Percentiles rank a stretch among this genome's conserved stretches.
Evolutionary conservation across 805 yeast species (phyloP).

Genomic region (Tetrapisispora arboricola): DNA sequence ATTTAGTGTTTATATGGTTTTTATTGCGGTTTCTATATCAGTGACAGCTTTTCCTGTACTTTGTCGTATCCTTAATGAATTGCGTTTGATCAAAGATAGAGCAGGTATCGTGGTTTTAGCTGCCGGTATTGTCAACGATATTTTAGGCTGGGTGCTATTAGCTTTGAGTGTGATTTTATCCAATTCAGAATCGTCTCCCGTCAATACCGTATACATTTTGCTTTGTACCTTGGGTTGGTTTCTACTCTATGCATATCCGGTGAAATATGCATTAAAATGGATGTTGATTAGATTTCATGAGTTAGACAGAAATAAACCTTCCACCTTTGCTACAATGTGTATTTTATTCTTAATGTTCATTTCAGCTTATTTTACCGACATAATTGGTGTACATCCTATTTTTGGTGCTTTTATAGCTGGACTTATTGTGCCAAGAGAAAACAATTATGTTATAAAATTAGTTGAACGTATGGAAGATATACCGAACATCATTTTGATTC

Average conservation of each 20-base stretch:
- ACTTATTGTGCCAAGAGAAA: slow-evolving; percentile 63
- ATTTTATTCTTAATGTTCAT: slow-evolving; percentile 47
- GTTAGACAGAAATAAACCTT: slow-evolving; percentile 49
- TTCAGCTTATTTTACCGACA: slow-evolving; percentile 71
- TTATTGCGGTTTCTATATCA: slow-evolving; percentile 74
- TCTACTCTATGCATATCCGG: slow-evolving; percentile 46
- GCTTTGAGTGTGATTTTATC: slow-evolving; percentile 72
- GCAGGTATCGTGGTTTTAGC: slow-evolving; percentile 69
- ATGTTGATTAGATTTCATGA: slow-evolving; percentile 43
- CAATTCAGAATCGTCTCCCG: slow-evolving; percentile 52
- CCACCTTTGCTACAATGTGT: slow-evolving; percentile 48
- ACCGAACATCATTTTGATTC: slow-evolving; percentile 60
- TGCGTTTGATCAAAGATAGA: slow-evolving; percentile 57
- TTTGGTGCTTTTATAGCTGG: slow-evolving; percentile 81
- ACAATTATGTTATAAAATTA: slow-evolving; percentile 56
- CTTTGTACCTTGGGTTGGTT: slow-evolving; percentile 64
- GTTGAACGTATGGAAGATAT: slow-evolving; percentile 72
- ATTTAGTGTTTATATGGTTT: slow-evolving; percentile 69
- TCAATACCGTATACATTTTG: slow-evolving; percentile 59
- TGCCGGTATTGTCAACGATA: slow-evolving; percentile 74
- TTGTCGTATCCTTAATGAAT: slow-evolving; percentile 67
- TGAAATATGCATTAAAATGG: slow-evolving; percentile 39
- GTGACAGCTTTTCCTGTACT: slow-evolving; percentile 81
- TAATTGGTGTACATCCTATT: slow-evolving; percentile 78
- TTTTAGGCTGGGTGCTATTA: slow-evolving; percentile 70